Conservation (phyloP, 2,329 filamentous ascomycete genomes). For the Aphanocladium album region DNA sequence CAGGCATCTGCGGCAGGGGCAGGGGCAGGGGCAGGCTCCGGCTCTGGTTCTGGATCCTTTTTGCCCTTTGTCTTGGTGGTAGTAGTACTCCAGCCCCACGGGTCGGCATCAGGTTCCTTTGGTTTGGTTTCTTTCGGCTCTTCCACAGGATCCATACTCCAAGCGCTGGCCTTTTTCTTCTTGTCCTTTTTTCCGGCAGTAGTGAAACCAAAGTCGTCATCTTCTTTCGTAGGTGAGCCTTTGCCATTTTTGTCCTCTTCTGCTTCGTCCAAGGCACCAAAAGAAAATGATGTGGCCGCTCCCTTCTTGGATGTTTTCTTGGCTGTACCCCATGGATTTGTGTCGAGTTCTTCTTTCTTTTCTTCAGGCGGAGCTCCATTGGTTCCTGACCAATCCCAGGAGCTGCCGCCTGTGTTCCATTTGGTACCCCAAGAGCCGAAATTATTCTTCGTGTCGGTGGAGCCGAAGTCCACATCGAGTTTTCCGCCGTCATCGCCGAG, state of each 20-base stretch:
- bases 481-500: slow-evolving; percentile 56
- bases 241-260: slow-evolving; percentile 33
- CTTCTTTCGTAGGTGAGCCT: slow-evolving; percentile 26
- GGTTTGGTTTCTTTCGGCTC: slow-evolving; percentile 26
- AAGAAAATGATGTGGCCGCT: slow-evolving; percentile 39
- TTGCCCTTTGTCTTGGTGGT: slow-evolving; percentile 39
- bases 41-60: slow-evolving; percentile 22
- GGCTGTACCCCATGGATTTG: slow-evolving; percentile 46
- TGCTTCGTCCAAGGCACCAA: slow-evolving; percentile 39
- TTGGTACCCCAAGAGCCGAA: slow-evolving; percentile 57
- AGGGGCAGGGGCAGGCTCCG: slow-evolving; percentile 19
- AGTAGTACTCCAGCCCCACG: slow-evolving; percentile 32
- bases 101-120: slow-evolving; percentile 25
- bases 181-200: slow-evolving; percentile 37
- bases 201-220: slow-evolving; percentile 28
- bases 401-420: slow-evolving; percentile 51
- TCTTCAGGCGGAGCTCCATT: slow-evolving; percentile 30
- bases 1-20: slow-evolving; percentile 20
- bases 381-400: slow-evolving; percentile 38
- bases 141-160: slow-evolving; percentile 30
- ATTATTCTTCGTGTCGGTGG: slow-evolving; percentile 37
- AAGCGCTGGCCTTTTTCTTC: slow-evolving; percentile 34
- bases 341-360: slow-evolving; percentile 37
- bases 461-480: slow-evolving; percentile 50
- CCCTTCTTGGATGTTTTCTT: slow-evolving; percentile 49